Conservation (phyloP, 2,329 filamentous ascomycete genomes). For the Sporothrix phasma region DNA sequence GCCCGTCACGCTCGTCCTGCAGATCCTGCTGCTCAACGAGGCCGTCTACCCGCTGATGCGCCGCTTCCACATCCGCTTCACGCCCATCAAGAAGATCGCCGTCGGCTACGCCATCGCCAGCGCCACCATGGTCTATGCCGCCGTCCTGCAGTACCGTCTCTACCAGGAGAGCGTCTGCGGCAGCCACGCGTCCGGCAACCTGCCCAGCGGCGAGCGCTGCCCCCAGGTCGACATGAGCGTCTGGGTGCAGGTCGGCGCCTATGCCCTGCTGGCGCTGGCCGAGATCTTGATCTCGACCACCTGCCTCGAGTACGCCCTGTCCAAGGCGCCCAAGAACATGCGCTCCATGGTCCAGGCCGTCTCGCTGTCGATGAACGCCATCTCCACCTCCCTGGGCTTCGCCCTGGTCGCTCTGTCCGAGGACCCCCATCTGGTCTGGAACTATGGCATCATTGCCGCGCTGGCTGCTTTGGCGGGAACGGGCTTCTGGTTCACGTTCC, state of each 20-base stretch:
- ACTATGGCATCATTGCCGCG: slow-evolving; percentile 55
- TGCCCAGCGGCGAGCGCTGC: slow-evolving; percentile 35
- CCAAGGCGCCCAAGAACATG: slow-evolving; percentile 72
- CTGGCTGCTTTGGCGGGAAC: slow-evolving; percentile 52
- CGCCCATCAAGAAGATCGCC: slow-evolving; percentile 66
- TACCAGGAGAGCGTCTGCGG: slow-evolving; percentile 56
- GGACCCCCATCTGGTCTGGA: slow-evolving; percentile 61
- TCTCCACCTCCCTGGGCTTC: slow-evolving; percentile 61
- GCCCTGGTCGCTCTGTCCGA: slow-evolving; percentile 51
- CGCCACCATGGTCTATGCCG: slow-evolving; percentile 49
- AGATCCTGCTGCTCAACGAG: slow-evolving; percentile 61
- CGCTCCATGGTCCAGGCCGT: slow-evolving; percentile 63
- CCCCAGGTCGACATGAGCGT: slow-evolving; percentile 53
- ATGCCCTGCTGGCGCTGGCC: slow-evolving; percentile 41
- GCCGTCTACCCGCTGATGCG: slow-evolving; percentile 61
- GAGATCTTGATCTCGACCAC: slow-evolving; percentile 47
- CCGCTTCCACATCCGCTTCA: slow-evolving; percentile 54
- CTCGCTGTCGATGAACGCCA: slow-evolving; percentile 60
- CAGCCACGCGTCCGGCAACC: slow-evolving; percentile 31
- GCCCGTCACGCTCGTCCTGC: slow-evolving; percentile 64
- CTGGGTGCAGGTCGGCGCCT: slow-evolving; percentile 45
- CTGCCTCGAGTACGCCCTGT: slow-evolving; percentile 68
- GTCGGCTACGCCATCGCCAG: slow-evolving; percentile 57
- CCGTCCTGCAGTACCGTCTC: slow-evolving; percentile 51
- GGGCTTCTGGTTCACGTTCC: slow-evolving; percentile 60